phyloP scores from a whole-genome alignment of 371 early-diverging fungal genomes.

The Rhizopus sp. region DNA sequence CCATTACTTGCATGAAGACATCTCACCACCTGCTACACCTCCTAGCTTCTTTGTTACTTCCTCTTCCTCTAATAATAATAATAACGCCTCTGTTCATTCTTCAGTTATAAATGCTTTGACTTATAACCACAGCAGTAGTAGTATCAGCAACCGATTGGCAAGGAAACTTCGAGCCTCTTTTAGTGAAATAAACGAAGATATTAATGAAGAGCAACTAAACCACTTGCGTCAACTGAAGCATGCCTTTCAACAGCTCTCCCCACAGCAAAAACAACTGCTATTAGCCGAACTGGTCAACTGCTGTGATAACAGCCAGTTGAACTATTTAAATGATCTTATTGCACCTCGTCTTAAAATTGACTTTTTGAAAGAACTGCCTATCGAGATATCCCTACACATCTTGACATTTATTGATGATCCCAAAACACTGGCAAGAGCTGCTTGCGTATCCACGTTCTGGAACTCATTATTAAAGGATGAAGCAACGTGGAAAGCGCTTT shows the following conservation, averaged over 20 bases:
- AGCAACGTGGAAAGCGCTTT: conserved; percentile 56
- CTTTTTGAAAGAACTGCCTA: conserved; percentile 74
- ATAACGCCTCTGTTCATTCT: neutral
- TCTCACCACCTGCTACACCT: conserved; percentile 54
- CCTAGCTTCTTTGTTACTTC: conserved; percentile 35
- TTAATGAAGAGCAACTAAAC: conserved; percentile 33
- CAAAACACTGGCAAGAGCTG: conserved; percentile 70
- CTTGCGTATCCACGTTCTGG: conserved; percentile 79
- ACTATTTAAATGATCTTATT: conserved; percentile 57
- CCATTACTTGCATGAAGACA: conserved; percentile 33
- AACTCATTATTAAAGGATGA: conserved; percentile 68
- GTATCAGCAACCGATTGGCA: conserved; percentile 22
- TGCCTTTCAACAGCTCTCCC: conserved; percentile 45
- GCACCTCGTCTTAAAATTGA: conserved; percentile 76
- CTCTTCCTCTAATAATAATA: conserved; percentile 18
- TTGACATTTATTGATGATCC: conserved; percentile 71
- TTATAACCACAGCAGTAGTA: conserved; percentile 6
- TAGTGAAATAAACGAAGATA: conserved; percentile 8
- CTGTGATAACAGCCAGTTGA: conserved; percentile 60
- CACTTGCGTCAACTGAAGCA: conserved; percentile 41
- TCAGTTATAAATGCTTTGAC: conserved; percentile 21
- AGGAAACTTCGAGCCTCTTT: conserved; percentile 24
- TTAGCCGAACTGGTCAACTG: conserved; percentile 55
- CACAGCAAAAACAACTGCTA: conserved; percentile 45
- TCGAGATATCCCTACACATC: conserved; percentile 74